These are phyloP conservation scores for Daucus carota DNA, from an alignment of 129 eudicot genomes.

Conservation along the genomic window DNA sequence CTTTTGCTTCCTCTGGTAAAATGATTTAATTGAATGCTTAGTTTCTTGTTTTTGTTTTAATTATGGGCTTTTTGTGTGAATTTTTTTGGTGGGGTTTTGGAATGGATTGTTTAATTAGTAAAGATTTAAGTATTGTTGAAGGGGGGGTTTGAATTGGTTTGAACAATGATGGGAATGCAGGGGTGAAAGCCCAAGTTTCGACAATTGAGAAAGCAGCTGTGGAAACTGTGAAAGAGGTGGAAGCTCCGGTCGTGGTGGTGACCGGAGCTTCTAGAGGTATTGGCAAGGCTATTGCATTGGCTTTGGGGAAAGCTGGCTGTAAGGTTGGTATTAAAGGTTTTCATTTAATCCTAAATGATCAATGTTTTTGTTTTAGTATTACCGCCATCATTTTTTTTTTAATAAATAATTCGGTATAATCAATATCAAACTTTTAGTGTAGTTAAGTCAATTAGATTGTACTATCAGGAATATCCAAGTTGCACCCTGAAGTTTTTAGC, in stretches of 20 bases:
- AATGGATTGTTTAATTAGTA: background rate
- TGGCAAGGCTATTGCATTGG: conserved; percentile 78
- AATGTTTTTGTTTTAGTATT: background rate
- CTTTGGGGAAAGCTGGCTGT: conserved; percentile 94
- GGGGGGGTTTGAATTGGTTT: background rate
- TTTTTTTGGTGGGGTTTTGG: background rate
- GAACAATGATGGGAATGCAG: conserved; percentile 21
- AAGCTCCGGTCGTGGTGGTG: conserved; percentile 86
- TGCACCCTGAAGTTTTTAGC: background rate
- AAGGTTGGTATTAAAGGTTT: conserved; percentile 35
- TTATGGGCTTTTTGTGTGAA: background rate
- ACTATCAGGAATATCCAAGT: background rate
- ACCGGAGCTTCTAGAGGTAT: conserved; percentile 99
- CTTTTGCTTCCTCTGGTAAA: conserved; percentile 50
- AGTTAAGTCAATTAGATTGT: background rate
- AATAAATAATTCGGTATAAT: background rate
- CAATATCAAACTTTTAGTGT: background rate
- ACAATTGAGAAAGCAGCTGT: conserved; percentile 44
- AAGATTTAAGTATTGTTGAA: background rate
- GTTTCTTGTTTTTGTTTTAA: background rate
- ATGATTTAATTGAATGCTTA: background rate
- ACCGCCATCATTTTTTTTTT: background rate
- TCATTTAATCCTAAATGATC: background rate
- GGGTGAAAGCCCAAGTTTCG: conserved; percentile 62
- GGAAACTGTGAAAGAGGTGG: conserved; percentile 45